Evolutionary conservation across 2,329 filamentous ascomycete genomes (phyloP).

Genomic region (Alternaria gansuensis): DNA sequence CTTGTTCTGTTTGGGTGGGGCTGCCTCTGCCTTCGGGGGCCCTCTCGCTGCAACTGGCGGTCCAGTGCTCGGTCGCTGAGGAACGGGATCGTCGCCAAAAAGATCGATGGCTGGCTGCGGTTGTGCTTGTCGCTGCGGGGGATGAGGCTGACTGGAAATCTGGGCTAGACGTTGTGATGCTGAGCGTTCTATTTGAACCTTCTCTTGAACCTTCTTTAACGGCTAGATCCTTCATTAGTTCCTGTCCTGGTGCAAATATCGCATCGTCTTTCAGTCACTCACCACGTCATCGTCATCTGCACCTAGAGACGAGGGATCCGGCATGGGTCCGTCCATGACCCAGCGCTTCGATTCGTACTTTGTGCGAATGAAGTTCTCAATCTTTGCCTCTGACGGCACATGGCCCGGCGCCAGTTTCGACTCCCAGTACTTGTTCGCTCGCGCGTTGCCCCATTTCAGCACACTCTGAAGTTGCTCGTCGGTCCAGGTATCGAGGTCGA

Average conservation of each 20-base stretch:
- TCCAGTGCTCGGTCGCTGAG: conserved; percentile 75
- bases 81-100: conserved; percentile 79
- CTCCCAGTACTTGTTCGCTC: conserved; percentile 99
- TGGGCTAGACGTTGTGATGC: conserved; percentile 61
- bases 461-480: conserved; percentile 97
- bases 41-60: conserved; percentile 64
- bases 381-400: conserved; percentile 94
- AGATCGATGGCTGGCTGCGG: conserved; percentile 69
- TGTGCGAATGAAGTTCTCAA: conserved; percentile 99
- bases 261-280: conserved; percentile 57
- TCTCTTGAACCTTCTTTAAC: conserved; percentile 72
- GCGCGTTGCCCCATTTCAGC: conserved; percentile 91
- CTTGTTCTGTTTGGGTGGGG: conserved; percentile 69
- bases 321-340: conserved; percentile 97
- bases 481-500: conserved; percentile 97
- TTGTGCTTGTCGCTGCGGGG: conserved; percentile 45
- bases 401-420: conserved; percentile 90
- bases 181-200: conserved; percentile 72
- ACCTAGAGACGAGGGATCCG: conserved; percentile 88
- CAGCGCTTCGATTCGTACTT: conserved; percentile 99
- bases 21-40: conserved; percentile 71
- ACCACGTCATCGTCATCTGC: conserved; percentile 81
- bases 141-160: conserved; percentile 38
- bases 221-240: conserved; percentile 57
- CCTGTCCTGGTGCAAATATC: background rate